Base-by-base conservation (phyloP, 2,329 filamentous ascomycete genomes). In the Aspergillus ochraceoroseus region DNA sequence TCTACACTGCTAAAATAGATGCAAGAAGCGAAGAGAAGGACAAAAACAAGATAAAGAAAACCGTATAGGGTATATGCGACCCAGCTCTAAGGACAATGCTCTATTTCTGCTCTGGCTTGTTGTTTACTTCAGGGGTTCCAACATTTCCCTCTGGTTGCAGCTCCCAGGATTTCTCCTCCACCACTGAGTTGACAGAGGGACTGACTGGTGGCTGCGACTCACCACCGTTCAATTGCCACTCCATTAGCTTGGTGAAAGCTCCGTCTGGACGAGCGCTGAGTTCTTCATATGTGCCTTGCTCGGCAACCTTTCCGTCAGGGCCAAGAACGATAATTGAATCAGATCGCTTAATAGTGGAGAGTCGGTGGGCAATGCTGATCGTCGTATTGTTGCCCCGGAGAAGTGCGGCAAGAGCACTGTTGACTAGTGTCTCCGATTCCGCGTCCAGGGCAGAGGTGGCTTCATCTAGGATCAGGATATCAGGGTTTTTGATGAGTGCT, bases 391-490 rank as follows among this genome's bases (percentile, higher is more conserved):
- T 85, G 20, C 88, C 88, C 48, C 80, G 77, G 18, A 98, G 80
- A 22, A 98, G 75, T 30, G 80, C 80, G 5, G 80, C 80, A 2
- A 98, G 74, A 2, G 92, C 92, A 55, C 87, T 82, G 62, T 98
- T 98, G 45, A 98, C 92, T 2, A 96, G 77, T 0, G 92, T 96
- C 65, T 98, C 92, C 0, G 87, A 95, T 65, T 98, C 92, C 9
- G 92, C 92, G 61, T 98, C 92, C 5, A 98, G 75, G 0, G 92
- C 92, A 2, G 87, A 95, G 0, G 94, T 98, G 12, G 94, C 86
- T 72, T 98, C 92, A 59, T 98, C 92, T 1, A 98, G 77, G 46
- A 98, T 94, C 18, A 98, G 72, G 48, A 98, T 96, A 67, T 98
- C 92, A 0, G 94, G 94, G 48, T 95, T 80, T 66, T 96, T 96